These are phyloP conservation scores for Diutina catenulata DNA, from an alignment of 1,139 yeast genomes.

Conservation along the genomic window DNA sequence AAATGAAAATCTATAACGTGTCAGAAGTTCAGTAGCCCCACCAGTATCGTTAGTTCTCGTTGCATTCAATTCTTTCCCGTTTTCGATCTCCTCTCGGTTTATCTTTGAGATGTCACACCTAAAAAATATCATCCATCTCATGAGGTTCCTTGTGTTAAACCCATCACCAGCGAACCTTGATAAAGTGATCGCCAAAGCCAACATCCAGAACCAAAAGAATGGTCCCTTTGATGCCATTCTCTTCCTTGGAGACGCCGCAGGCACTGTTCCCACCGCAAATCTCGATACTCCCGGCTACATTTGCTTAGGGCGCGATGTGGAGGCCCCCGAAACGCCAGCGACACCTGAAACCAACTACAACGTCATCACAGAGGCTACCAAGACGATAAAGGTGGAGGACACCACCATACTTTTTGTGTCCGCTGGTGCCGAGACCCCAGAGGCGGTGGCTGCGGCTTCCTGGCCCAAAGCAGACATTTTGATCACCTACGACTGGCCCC, in stretches of 20 bases:
- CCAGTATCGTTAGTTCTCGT: no score
- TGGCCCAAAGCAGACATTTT: conserved; percentile 47
- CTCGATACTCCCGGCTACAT: conserved; percentile 21
- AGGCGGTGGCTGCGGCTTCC: no score
- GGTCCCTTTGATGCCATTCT: conserved; percentile 55
- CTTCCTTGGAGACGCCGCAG: conserved; percentile 36
- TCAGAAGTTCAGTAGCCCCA: no score
- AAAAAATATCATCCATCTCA: no score
- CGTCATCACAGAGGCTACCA: conserved; percentile 12
- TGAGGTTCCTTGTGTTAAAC: conserved; percentile 39
- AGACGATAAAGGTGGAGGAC: conserved; percentile 35
- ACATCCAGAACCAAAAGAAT: conserved; percentile 38
- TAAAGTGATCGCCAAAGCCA: conserved; percentile 35
- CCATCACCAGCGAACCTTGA: conserved; percentile 29
- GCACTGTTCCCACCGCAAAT: conserved; percentile 13
- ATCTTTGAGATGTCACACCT: no score
- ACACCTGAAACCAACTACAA: conserved; percentile 14
- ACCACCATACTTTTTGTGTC: conserved; percentile 34
- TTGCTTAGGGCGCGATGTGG: conserved; percentile 8
- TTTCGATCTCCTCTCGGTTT: no score
- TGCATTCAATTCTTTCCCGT: no score
- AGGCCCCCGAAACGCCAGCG: no score
- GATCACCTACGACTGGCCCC: conserved; percentile 53
- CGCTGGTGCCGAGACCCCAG: not conserved
- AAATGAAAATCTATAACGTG: no score